A percentile compares a stretch with the other conserved stretches of the same genome.
phyloP scores from a whole-genome alignment of 331 rosid species.

The Acacia pycnantha region DNA sequence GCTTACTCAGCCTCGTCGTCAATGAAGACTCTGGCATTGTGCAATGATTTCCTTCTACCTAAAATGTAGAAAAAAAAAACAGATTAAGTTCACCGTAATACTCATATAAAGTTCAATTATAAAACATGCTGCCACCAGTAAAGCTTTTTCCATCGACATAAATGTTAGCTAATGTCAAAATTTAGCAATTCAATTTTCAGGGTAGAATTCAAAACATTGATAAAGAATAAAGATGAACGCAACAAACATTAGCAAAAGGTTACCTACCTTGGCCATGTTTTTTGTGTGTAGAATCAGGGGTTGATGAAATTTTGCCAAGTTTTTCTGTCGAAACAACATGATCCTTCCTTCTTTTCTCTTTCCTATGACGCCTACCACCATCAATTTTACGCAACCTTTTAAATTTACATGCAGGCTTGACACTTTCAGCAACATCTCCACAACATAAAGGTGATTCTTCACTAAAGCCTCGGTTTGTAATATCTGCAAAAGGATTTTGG shows the following conservation, averaged over 20 bases:
- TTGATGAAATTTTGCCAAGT: neutral
- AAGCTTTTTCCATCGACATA: neutral
- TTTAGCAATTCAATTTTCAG: neutral
- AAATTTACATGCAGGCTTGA: conserved; percentile 54
- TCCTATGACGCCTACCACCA: conserved; percentile 35
- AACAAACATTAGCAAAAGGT: conserved; percentile 23
- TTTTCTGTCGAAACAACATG: neutral
- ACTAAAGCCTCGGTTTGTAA: conserved; percentile 41
- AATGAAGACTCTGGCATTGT: conserved; percentile 55
- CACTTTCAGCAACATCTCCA: conserved; percentile 58
- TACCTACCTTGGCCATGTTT: conserved; percentile 50
- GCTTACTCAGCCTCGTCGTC: conserved; percentile 99
- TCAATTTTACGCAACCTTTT: conserved; percentile 78
- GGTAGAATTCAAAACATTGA: conserved; percentile 16
- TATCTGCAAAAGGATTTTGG: conserved; percentile 35
- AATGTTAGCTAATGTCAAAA: neutral
- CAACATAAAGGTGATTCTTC: conserved; percentile 55
- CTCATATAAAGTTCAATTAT: conserved; percentile 10
- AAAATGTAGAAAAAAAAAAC: conserved; percentile 31
- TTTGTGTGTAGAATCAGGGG: conserved; percentile 16
- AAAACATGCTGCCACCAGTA: conserved; percentile 9
- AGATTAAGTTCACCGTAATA: conserved; percentile 13
- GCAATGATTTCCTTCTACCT: conserved; percentile 61
- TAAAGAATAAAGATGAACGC: conserved; percentile 26
- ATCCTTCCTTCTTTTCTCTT: conserved; percentile 34